Percentiles rank a stretch among this genome's conserved stretches.
Evolutionary conservation across 371 early-diverging fungal genomes (phyloP).

Genomic region (Apophysomyces ossiformis): DNA sequence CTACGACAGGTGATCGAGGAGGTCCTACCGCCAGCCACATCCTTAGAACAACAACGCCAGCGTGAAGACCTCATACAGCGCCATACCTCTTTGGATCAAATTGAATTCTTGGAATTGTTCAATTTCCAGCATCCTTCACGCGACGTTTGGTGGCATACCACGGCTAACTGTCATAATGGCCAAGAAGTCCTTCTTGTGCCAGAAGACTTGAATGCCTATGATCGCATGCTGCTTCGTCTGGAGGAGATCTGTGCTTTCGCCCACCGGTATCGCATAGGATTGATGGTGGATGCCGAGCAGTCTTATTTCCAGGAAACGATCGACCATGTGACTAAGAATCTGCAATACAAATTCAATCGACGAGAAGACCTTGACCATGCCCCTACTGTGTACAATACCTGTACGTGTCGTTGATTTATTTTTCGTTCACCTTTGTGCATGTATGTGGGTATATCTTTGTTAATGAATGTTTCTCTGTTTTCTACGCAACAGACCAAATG

Average conservation of each 20-base stretch:
- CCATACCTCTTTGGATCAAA: conserved; percentile 61
- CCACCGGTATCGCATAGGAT: conserved; percentile 60
- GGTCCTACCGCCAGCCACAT: conserved; percentile 37
- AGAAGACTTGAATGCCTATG: conserved; percentile 72
- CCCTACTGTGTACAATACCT: conserved; percentile 88
- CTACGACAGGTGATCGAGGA: conserved; percentile 35
- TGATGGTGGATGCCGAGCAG: conserved; percentile 95
- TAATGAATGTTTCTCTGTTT: not conserved
- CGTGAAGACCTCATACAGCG: conserved; percentile 41
- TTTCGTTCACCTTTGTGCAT: not conserved
- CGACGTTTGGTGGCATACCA: conserved; percentile 22
- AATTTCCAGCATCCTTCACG: conserved; percentile 57
- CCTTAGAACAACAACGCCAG: conserved; percentile 41
- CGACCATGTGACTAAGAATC: conserved; percentile 77
- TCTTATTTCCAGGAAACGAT: conserved; percentile 92
- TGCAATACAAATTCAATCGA: conserved; percentile 72
- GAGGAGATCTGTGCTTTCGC: conserved; percentile 71
- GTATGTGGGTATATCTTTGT: no score
- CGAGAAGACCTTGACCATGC: conserved; percentile 41
- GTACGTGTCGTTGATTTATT: conserved; percentile 21
- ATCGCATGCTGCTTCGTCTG: conserved; percentile 67
- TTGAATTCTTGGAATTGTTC: conserved; percentile 62
- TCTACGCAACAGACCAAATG: conserved; percentile 74
- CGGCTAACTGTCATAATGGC: not conserved
- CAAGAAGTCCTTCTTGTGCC: conserved; percentile 33